Evolutionary conservation across 2,329 filamentous ascomycete genomes (phyloP).

Genomic region (Neocatenulostroma microsporum): DNA sequence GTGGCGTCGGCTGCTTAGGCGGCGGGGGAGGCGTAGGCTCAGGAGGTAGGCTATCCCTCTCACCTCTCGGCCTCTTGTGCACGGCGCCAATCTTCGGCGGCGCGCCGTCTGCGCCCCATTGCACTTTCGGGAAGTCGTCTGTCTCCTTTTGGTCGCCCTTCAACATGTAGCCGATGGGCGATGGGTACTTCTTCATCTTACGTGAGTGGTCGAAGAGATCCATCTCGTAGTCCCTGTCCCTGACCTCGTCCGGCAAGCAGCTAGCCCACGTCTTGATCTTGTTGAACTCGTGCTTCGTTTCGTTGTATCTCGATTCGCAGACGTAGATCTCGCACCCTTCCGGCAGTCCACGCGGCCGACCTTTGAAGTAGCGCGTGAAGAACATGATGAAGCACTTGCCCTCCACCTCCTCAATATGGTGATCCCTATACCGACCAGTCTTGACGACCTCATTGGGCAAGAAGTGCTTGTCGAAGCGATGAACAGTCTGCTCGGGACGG

Average conservation of each 20-base stretch:
- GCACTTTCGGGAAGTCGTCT: slow-evolving; percentile 81
- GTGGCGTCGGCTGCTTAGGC: slow-evolving; percentile 30
- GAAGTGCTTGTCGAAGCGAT: slow-evolving; percentile 92
- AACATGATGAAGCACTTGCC: slow-evolving; percentile 99
- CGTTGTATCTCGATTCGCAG: slow-evolving; percentile 93
- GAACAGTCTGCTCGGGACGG: slow-evolving; percentile 92
- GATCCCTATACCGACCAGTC: slow-evolving; percentile 91
- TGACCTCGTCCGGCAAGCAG: slow-evolving; percentile 89
- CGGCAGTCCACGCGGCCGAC: slow-evolving; percentile 75
- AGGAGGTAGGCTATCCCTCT: slow-evolving; percentile 81
- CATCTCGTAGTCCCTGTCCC: slow-evolving; percentile 95
- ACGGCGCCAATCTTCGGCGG: slow-evolving; percentile 93
- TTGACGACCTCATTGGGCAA: slow-evolving; percentile 94
- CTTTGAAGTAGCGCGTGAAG: slow-evolving; percentile 84
- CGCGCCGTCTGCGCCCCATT: slow-evolving; percentile 86
- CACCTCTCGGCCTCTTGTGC: slow-evolving; percentile 76
- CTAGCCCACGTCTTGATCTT: slow-evolving; percentile 99
- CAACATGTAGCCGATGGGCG: slow-evolving; percentile 87
- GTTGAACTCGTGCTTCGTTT: slow-evolving; percentile 84
- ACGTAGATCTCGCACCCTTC: slow-evolving; percentile 86
- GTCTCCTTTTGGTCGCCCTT: slow-evolving; percentile 81
- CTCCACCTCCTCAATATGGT: slow-evolving; percentile 83
- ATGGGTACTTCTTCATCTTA: slow-evolving; percentile 78
- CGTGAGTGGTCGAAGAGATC: slow-evolving; percentile 76
- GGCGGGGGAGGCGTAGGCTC: slow-evolving; percentile 63